Evolutionary conservation across 2,329 filamentous ascomycete genomes (phyloP).

Genomic region (Fusarium napiforme): DNA sequence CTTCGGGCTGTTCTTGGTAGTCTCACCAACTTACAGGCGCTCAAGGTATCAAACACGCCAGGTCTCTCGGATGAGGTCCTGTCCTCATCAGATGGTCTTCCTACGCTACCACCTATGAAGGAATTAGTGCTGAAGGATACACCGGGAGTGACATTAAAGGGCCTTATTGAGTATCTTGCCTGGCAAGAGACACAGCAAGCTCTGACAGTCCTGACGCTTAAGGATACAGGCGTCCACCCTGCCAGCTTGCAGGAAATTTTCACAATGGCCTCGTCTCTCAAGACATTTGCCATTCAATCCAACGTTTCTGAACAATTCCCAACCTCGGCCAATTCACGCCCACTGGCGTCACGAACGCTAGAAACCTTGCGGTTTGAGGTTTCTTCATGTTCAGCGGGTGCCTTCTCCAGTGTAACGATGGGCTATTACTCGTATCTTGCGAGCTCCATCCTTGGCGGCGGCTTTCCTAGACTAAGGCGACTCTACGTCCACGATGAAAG

Average conservation of each 20-base stretch:
- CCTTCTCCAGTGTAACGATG: constrained; percentile 65
- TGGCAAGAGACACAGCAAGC: constrained; percentile 67
- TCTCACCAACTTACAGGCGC: constrained; percentile 74
- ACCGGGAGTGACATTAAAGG: constrained; percentile 76
- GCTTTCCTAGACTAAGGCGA: constrained; percentile 76
- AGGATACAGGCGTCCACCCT: constrained; percentile 75
- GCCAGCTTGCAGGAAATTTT: constrained; percentile 71
- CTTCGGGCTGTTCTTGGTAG: constrained; percentile 77
- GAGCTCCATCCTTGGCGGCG: constrained; percentile 80
- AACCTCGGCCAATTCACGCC: constrained; percentile 61
- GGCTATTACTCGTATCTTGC: constrained; percentile 89
- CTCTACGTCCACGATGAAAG: constrained; percentile 88
- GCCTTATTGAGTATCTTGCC: constrained; percentile 75
- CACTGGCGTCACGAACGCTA: constrained; percentile 75
- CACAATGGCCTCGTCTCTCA: constrained; percentile 65
- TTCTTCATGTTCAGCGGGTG: constrained; percentile 66
- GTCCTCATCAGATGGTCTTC: constrained; percentile 70
- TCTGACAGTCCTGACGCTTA: constrained; percentile 76
- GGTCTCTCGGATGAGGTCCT: constrained; percentile 84
- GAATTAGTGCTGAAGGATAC: constrained; percentile 78
- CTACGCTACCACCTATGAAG: constrained; percentile 78
- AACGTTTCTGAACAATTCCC: constrained; percentile 63
- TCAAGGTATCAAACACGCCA: constrained; percentile 77
- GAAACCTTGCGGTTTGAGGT: constrained; percentile 86
- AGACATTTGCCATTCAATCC: constrained; percentile 65